phyloP scores from a whole-genome alignment of 805 yeast species.

The Cyberlindnera petersonii region DNA sequence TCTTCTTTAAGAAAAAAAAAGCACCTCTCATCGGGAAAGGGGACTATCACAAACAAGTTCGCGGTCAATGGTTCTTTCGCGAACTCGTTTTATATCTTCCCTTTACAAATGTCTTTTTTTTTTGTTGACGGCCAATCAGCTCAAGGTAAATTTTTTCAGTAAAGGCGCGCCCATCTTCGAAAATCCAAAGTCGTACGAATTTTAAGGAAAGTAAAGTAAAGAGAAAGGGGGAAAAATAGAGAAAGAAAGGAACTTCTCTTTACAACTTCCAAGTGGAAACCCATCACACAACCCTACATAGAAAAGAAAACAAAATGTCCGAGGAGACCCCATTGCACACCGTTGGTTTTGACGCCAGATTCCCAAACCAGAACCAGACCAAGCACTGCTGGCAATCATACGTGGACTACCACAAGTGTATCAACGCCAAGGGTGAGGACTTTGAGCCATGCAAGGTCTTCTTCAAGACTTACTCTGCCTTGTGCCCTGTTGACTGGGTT shows the following conservation, averaged over 20 bases:
- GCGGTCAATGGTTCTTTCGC: neutral
- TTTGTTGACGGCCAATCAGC: conserved; percentile 19
- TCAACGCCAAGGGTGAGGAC: conserved; percentile 95
- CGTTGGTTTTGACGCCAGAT: conserved; percentile 84
- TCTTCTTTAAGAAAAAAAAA: neutral
- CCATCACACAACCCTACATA: neutral
- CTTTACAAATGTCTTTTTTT: no score
- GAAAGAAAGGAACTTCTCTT: no score
- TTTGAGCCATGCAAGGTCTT: conserved; percentile 97
- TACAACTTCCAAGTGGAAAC: no score
- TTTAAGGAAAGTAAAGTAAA: no score
- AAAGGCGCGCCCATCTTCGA: conserved; percentile 1
- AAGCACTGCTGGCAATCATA: conserved; percentile 98
- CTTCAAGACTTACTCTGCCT: conserved; percentile 82
- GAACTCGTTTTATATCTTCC: neutral
- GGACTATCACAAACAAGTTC: neutral
- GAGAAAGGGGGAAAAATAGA: no score
- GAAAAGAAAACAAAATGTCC: conserved; percentile 20
- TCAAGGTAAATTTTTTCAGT: conserved; percentile 7
- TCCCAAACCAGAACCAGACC: conserved; percentile 97
- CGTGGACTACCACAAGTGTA: conserved; percentile 97
- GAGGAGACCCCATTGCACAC: conserved; percentile 48
- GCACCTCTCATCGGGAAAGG: neutral
- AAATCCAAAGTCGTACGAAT: conserved; percentile 7
- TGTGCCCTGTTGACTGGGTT: conserved; percentile 83